Percentiles rank a stretch among this genome's conserved stretches.
phyloP scores from a whole-genome alignment of 805 yeast genomes.

The Starmerella vitae region DNA sequence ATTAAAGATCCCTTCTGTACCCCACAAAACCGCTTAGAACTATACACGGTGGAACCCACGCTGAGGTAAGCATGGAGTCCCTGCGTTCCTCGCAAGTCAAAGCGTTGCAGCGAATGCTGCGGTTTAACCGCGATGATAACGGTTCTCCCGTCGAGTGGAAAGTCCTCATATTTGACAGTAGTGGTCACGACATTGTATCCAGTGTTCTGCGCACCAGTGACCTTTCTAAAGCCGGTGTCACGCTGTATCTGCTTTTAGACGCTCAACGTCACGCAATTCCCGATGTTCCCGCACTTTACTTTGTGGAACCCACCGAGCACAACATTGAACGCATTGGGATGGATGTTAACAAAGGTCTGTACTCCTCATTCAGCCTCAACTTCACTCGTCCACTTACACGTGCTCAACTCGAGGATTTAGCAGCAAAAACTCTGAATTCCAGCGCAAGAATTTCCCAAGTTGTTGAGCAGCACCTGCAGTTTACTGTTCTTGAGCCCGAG shows the following conservation, averaged over 20 bases:
- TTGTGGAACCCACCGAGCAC: slow-evolving; percentile 72
- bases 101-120: slow-evolving; percentile 68
- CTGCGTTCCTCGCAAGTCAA: slow-evolving; percentile 29
- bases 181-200: slow-evolving; percentile 74
- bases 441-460: slow-evolving; percentile 70
- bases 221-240: slow-evolving; percentile 75
- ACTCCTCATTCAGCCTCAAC: slow-evolving; percentile 69
- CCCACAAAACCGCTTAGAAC: too few relatives aligned
- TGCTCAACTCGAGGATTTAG: slow-evolving; percentile 73
- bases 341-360: slow-evolving; percentile 62
- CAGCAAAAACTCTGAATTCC: slow-evolving; percentile 59
- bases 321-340: slow-evolving; percentile 56
- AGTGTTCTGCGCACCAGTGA: slow-evolving; percentile 90
- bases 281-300: slow-evolving; percentile 90
- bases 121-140: slow-evolving; percentile 48
- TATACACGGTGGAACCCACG: too few relatives aligned
- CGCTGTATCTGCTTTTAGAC: slow-evolving; percentile 67
- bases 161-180: slow-evolving; percentile 66
- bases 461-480: slow-evolving; percentile 86
- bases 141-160: slow-evolving; percentile 47
- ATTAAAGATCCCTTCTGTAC: too few relatives aligned
- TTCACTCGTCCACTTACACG: slow-evolving; percentile 72
- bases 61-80: too few relatives aligned
- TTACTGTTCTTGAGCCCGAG: slow-evolving; percentile 84
- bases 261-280: slow-evolving; percentile 70